Conservation (phyloP, 2,329 filamentous ascomycete species). For the Colletotrichum phormii region DNA sequence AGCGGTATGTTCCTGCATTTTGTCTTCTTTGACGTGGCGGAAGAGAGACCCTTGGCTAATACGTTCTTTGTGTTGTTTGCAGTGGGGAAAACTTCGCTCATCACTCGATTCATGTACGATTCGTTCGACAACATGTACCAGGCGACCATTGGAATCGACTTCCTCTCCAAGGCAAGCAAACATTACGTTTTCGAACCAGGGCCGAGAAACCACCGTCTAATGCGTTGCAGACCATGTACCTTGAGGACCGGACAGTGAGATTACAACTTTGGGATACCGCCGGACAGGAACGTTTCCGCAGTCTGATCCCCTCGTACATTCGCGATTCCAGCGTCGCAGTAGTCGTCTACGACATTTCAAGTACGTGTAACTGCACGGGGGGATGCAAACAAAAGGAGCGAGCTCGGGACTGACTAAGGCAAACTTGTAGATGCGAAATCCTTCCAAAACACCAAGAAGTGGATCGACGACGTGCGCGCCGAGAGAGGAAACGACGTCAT, state of each 20-base stretch:
- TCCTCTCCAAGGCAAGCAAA: constrained; percentile 92
- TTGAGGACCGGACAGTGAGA: constrained; percentile 97
- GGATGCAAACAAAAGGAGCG: neutral
- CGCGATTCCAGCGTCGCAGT: constrained; percentile 98
- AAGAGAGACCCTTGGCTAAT: constrained; percentile 12
- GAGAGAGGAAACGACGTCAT: constrained; percentile 99
- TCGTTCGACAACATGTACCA: constrained; percentile 99
- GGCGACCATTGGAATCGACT: constrained; percentile 99
- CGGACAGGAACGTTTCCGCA: constrained; percentile 96
- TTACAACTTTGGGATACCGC: constrained; percentile 99
- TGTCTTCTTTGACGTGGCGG: neutral
- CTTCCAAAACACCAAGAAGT: constrained; percentile 98
- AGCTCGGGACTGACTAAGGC: neutral
- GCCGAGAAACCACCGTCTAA: neutral
- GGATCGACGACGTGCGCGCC: constrained; percentile 97
- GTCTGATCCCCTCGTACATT: constrained; percentile 97
- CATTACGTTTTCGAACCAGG: constrained; percentile 1
- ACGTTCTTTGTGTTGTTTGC: constrained; percentile 31
- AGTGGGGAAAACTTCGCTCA: constrained; percentile 99
- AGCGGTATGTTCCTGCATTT: constrained; percentile 77
- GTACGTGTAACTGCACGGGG: constrained; percentile 53
- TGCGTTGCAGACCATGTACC: constrained; percentile 87
- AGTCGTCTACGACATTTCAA: constrained; percentile 98
- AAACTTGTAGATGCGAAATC: constrained; percentile 80
- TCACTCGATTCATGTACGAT: constrained; percentile 99